These are phyloP conservation scores for Spongospora subterranea DNA, from an alignment of 208 protist species.

Conservation along the genomic window DNA sequence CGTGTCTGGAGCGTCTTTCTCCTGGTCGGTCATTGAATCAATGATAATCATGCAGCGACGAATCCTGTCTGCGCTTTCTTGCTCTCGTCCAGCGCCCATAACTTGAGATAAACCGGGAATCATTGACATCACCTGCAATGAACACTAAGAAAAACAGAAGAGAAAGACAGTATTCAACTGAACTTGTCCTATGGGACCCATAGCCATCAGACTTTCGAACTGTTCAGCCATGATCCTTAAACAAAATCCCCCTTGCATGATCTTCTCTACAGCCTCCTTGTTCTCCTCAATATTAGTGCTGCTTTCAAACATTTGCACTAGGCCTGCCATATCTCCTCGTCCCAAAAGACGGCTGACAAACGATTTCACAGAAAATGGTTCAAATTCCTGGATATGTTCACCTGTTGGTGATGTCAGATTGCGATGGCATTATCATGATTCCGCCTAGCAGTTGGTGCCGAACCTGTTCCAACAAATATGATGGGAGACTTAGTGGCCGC, in stretches of 20 bases:
- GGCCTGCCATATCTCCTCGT: constrained; percentile 87
- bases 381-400: constrained; percentile 96
- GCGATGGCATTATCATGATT: neutral
- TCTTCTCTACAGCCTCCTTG: constrained; percentile 64
- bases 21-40: constrained; percentile 60
- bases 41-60: constrained; percentile 61
- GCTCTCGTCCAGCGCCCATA: constrained; percentile 56
- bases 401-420: constrained; percentile 76
- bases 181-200: constrained; percentile 63
- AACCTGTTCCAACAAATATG: constrained; percentile 92
- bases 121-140: constrained; percentile 57
- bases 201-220: constrained; percentile 68
- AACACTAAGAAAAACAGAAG: neutral
- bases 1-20: constrained; percentile 48
- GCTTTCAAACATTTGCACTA: constrained; percentile 57
- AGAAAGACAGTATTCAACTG: neutral
- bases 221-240: constrained; percentile 70
- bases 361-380: constrained; percentile 79
- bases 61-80: constrained; percentile 52
- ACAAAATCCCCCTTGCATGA: constrained; percentile 69
- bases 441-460: neutral
- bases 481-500: constrained; percentile 96
- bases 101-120: constrained; percentile 58
- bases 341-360: constrained; percentile 83
- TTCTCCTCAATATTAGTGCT: constrained; percentile 63